phyloP scores from a whole-genome alignment of 352 stramenopile genomes.

The Globisporangium cystogenes region DNA sequence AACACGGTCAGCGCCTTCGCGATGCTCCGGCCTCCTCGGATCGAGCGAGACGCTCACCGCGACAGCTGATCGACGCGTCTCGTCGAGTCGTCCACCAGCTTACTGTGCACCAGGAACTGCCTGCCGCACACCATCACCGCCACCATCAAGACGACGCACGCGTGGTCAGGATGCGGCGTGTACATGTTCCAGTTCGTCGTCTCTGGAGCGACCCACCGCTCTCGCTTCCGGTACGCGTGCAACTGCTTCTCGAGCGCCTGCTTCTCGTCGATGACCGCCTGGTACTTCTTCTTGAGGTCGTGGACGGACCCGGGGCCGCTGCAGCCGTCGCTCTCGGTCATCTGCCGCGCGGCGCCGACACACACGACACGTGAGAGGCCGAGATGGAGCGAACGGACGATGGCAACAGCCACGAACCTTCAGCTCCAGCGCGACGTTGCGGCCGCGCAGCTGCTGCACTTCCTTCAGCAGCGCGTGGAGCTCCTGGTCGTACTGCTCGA shows the following conservation, averaged over 20 bases:
- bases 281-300: constrained; percentile 69
- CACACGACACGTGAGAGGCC: not conserved
- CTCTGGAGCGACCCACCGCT: constrained; percentile 42
- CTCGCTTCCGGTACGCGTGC: constrained; percentile 43
- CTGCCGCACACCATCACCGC: too few relatives aligned
- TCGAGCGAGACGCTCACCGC: constrained; percentile 21
- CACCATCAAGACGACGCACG: not conserved
- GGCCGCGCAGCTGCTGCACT: constrained; percentile 46
- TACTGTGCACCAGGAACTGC: constrained; percentile 59
- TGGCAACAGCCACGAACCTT: constrained; percentile 19
- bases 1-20: not conserved
- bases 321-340: constrained; percentile 9
- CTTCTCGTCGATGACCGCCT: constrained; percentile 52
- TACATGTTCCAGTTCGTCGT: not conserved
- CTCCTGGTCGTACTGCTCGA: constrained; percentile 75
- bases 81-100: constrained; percentile 62
- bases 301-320: constrained; percentile 14
- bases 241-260: constrained; percentile 52
- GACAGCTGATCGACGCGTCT: constrained; percentile 52
- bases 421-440: constrained; percentile 66
- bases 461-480: constrained; percentile 41
- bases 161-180: too few relatives aligned
- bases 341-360: not conserved
- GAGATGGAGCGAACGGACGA: too few relatives aligned
- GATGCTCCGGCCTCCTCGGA: not conserved